phyloP scores from a whole-genome alignment of 306 rosid genomes.

The Sindora glabra region DNA sequence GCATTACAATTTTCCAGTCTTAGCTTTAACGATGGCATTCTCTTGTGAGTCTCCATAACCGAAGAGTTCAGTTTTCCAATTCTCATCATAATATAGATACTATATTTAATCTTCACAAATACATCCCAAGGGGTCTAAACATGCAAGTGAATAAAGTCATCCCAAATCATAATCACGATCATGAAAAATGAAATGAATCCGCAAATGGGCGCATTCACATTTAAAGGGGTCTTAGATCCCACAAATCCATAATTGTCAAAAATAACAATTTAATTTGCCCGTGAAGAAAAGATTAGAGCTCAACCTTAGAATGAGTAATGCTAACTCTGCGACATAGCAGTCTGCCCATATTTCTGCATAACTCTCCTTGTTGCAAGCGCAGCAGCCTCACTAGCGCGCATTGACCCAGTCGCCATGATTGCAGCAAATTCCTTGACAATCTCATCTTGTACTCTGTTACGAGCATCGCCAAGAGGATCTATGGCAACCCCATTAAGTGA shows the following conservation, averaged over 20 bases:
- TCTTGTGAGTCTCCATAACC: too few relatives aligned
- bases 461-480: conserved; percentile 72
- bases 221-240: background rate
- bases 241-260: background rate
- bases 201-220: background rate
- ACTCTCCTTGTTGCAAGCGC: conserved; percentile 85
- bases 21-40: too few relatives aligned
- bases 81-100: too few relatives aligned
- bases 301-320: background rate
- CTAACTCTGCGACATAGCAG: conserved; percentile 47
- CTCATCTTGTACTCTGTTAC: conserved; percentile 88
- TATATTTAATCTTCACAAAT: too few relatives aligned
- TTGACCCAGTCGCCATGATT: conserved; percentile 77
- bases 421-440: conserved; percentile 66
- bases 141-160: background rate
- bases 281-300: background rate
- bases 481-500: conserved; percentile 15
- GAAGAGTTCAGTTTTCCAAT: too few relatives aligned
- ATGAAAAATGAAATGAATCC: background rate
- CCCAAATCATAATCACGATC: background rate
- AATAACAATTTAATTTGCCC: background rate
- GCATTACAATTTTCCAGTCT: too few relatives aligned
- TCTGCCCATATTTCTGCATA: conserved; percentile 71
- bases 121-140: too few relatives aligned
- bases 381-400: conserved; percentile 96